Evolutionary conservation across 305 asterid genomes (phyloP), one percentile per base, ranked within the genome.

Genomic region (Caryopteris hybrid): DNA sequence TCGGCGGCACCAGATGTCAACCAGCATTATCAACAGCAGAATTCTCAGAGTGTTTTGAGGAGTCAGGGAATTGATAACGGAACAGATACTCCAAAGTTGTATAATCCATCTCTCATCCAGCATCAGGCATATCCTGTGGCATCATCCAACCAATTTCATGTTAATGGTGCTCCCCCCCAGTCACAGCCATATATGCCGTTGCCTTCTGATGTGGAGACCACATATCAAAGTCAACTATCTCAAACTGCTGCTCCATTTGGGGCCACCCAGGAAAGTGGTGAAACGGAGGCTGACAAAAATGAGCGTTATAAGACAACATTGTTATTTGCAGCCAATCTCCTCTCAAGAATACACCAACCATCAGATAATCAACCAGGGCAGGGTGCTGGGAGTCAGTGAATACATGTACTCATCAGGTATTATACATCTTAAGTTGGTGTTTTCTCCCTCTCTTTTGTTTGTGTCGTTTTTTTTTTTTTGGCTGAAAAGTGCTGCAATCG

Each of bases 321-420:
- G 71, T 31, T 85, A 41, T 91, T 91, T 86, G 98, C 99, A 2
- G 99, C 96, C 31, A 86, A 86, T 76, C 98, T 94, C 61, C 93
- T 94, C 48, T 80, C 88, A 18, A 81, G 79, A 76, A 88, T 94
- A 72, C 92, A 88, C 73, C 96, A 87, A 74, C 95, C 90, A 62
- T 77, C 88, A 8, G 91, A 82, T 67, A 73, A 81, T 76, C 94
- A 86, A 68, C 76, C 83, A 56, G 89, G 88, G 71, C 87, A 83
- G 60, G 95, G 95, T 69, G 82, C 91, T 6, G 89, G 92, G 74
- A 79, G 66, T 69, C 89, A 76, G 45, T 90, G 80, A 88, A 13
- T 70, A 17, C 60, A 51, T 54, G 39, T 71, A 63, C 74, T 77
- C 60, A 29, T 64, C 79, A 88, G 97, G 97, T 91, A 91, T 77